Evolutionary conservation across 495 filamentous ascomycete species (phyloP).

Genomic region (Talaromyces ruber): DNA sequence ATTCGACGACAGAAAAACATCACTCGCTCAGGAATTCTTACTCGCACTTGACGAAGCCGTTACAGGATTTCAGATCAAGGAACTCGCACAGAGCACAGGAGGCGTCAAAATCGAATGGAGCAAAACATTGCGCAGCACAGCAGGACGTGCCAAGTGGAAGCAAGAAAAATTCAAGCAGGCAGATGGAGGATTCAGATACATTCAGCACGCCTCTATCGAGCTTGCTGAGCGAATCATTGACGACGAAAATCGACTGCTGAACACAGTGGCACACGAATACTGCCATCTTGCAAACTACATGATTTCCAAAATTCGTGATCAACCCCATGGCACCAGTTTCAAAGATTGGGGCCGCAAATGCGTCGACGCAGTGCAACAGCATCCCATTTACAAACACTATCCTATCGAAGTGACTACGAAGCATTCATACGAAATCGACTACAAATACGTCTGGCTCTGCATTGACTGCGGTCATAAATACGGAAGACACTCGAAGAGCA

Average conservation of each 20-base stretch:
- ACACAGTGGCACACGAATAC: slow-evolving; percentile 89
- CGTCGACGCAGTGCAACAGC: slow-evolving; percentile 30
- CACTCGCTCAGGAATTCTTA: slow-evolving; percentile 61
- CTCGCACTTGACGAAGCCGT: slow-evolving; percentile 62
- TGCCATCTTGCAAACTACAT: slow-evolving; percentile 90
- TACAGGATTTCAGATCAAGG: slow-evolving; percentile 49
- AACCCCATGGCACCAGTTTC: slow-evolving; percentile 79
- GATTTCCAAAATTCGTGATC: slow-evolving; percentile 54
- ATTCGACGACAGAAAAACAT: slow-evolving; percentile 60
- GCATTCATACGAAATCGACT: slow-evolving; percentile 79
- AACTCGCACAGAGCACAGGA: slow-evolving; percentile 55
- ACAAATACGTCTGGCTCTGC: slow-evolving; percentile 85
- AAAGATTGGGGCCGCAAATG: slow-evolving; percentile 56
- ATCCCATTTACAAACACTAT: slow-evolving; percentile 32
- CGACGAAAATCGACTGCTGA: slow-evolving; percentile 67
- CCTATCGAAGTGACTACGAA: slow-evolving; percentile 73
- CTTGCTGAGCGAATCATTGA: slow-evolving; percentile 80
- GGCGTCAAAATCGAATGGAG: slow-evolving; percentile 77
- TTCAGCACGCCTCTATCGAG: slow-evolving; percentile 73
- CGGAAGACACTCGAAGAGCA: slow-evolving; percentile 75
- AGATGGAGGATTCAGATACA: not conserved
- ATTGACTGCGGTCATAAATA: slow-evolving; percentile 56
- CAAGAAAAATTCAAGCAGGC: slow-evolving; percentile 38
- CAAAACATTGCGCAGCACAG: slow-evolving; percentile 77
- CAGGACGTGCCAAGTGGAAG: slow-evolving; percentile 79